These are phyloP conservation scores for Acacia concinna DNA, from an alignment of 331 rosid genomes.

Conservation along the genomic window DNA sequence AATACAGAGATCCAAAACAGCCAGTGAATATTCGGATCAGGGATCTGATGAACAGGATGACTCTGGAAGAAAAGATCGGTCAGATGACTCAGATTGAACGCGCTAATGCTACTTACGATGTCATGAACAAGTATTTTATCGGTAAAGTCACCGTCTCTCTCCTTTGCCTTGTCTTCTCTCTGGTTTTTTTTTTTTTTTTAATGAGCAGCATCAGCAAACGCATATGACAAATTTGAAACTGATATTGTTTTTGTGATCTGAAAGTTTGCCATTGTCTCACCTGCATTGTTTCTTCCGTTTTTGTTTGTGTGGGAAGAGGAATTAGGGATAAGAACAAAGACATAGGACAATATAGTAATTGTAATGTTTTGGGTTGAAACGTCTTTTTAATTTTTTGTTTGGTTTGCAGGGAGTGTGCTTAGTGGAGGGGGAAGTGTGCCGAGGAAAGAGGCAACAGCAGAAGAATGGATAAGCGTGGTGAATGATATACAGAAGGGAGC, in stretches of 20 bases:
- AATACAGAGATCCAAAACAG: slow-evolving; percentile 57
- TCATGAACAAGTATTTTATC: slow-evolving; percentile 53
- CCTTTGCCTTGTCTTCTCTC: neutral
- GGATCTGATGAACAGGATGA: slow-evolving; percentile 57
- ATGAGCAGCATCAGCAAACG: neutral
- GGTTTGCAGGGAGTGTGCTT: slow-evolving; percentile 61
- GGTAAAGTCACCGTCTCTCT: slow-evolving; percentile 31
- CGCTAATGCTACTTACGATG: slow-evolving; percentile 43
- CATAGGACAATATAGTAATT: neutral
- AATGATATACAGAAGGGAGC: slow-evolving; percentile 66
- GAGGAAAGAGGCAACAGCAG: slow-evolving; percentile 56
- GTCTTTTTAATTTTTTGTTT: neutral
- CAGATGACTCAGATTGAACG: slow-evolving; percentile 77
- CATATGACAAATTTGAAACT: neutral
- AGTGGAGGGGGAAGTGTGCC: slow-evolving; percentile 75
- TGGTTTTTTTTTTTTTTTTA: neutral
- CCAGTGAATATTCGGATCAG: slow-evolving; percentile 46
- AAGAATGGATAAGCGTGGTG: slow-evolving; percentile 65
- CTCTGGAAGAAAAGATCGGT: slow-evolving; percentile 70
- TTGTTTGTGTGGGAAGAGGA: neutral
- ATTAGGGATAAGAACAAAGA: neutral
- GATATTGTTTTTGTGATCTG: neutral
- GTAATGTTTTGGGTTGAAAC: neutral
- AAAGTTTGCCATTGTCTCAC: neutral
- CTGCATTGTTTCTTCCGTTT: neutral